Base-by-base conservation (phyloP, 306 rosid species). In the Delonix regia region DNA sequence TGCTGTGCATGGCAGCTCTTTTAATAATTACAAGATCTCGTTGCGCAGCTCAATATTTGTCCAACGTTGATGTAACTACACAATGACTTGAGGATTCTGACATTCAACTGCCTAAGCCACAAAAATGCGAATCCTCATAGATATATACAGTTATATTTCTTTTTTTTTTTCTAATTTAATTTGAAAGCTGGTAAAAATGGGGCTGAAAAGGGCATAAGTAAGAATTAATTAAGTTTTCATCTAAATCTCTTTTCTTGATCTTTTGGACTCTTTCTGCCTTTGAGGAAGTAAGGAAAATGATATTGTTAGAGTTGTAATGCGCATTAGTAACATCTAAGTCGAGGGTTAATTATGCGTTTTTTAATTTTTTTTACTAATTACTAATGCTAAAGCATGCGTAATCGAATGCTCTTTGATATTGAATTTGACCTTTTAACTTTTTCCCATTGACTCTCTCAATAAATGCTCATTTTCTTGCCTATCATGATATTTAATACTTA, bases 351-450 rank as follows among this genome's bases (percentile, higher is more conserved):
- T 19, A 1, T 19, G 28, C 28, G 1, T 67, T 42, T 67, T 34
- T 19, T 66, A 30, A 49, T 51, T n/a, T 15, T 33, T 19, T 41
- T 21, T 42, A 44, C 42, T 24, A 71, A 64, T 67, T 67, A 53
- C 51, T 9, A 77, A 64, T 16, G 79, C 86, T 9, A 77, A 64
- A 22, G 79, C 86, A 77, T 77, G 86, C 86, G 79, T 71, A 22
- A 30, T 22, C 18, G 80, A 77, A 75, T 69, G 72, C 77, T 60
- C 66, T 5, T 65, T 45, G 66, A 74, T 68, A 70, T 52, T 47
- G 60, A 69, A 68, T 33, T 51, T 69, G 36, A 33, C 9, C 28
- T 62, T 75, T 75, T 64, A 4, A 24, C 6, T 77, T 34, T 76
- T 72, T 83, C 21, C 53, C 53, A 38, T 14, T 84, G 79, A 78